phyloP scores from a whole-genome alignment of 164 flowering plant species.

The Cinnamomum micranthum region DNA sequence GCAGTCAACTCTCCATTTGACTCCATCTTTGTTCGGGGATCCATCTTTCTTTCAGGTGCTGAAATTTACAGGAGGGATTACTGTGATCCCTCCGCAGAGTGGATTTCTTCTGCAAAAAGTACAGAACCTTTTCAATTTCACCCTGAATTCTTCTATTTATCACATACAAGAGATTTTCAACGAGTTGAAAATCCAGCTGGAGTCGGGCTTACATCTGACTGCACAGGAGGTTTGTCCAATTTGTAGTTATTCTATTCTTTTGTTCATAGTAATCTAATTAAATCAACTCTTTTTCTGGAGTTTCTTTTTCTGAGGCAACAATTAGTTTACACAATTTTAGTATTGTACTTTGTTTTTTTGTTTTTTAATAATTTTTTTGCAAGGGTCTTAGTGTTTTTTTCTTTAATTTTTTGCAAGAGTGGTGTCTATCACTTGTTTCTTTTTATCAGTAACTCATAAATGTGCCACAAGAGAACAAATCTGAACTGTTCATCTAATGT shows the following conservation, averaged over 20 bases:
- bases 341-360: no score
- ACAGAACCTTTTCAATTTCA: slow-evolving; percentile 49
- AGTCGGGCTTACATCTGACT: slow-evolving; percentile 51
- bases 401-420: no score
- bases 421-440: no score
- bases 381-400: no score
- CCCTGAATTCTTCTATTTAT: slow-evolving; percentile 65
- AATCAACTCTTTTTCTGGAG: no score
- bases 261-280: neutral
- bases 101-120: slow-evolving; percentile 72
- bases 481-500: no score
- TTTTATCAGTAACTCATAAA: no score
- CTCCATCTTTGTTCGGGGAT: slow-evolving; percentile 61
- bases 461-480: no score
- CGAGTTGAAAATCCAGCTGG: slow-evolving; percentile 57
- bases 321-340: no score
- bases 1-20: slow-evolving; percentile 45
- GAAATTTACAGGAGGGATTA: slow-evolving; percentile 77
- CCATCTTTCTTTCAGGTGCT: slow-evolving; percentile 73
- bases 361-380: no score
- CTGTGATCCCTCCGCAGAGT: slow-evolving; percentile 60
- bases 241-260: slow-evolving; percentile 2
- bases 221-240: slow-evolving; percentile 57
- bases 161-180: slow-evolving; percentile 56
- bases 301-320: no score